Conservation (phyloP, 2,329 filamentous ascomycete genomes). For the Delphinella strobiligena region DNA sequence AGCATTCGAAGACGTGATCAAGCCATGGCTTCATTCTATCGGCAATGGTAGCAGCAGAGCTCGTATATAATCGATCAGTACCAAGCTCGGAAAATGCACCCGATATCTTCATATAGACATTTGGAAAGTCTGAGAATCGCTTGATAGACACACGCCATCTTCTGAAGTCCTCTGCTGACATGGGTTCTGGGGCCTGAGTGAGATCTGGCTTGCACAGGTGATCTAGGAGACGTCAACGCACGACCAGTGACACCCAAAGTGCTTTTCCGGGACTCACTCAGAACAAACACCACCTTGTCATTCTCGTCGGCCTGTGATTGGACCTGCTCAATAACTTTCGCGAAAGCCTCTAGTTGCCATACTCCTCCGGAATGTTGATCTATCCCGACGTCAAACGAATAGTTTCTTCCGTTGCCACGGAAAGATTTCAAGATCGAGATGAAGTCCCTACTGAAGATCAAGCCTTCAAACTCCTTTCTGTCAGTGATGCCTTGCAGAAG, state of each 20-base stretch:
- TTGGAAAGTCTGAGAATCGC: slow-evolving; percentile 50
- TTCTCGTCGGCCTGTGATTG: slow-evolving; percentile 49
- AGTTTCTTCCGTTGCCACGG: slow-evolving; percentile 42
- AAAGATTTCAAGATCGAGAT: slow-evolving; percentile 45
- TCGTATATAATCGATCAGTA: slow-evolving; percentile 29
- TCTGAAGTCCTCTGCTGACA: slow-evolving; percentile 39
- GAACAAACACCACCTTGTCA: slow-evolving; percentile 52
- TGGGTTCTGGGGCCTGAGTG: slow-evolving; percentile 34
- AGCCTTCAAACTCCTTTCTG: slow-evolving; percentile 20
- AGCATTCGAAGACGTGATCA: slow-evolving; percentile 57
- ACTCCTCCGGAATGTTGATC: slow-evolving; percentile 68
- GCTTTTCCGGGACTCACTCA: slow-evolving; percentile 55
- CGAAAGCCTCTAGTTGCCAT: slow-evolving; percentile 37
- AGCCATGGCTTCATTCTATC: slow-evolving; percentile 58
- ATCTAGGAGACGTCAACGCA: slow-evolving; percentile 38
- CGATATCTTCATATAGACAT: slow-evolving; percentile 84
- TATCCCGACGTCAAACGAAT: slow-evolving; percentile 72
- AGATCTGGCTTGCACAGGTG: slow-evolving; percentile 85
- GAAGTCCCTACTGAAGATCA: slow-evolving; percentile 25
- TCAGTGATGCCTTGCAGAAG: slow-evolving; percentile 51
- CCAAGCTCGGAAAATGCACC: slow-evolving; percentile 73
- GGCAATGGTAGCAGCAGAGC: slow-evolving; percentile 45
- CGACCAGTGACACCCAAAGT: slow-evolving; percentile 1
- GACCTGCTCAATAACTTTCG: slow-evolving; percentile 31
- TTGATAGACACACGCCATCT: slow-evolving; percentile 60